Conservation (phyloP, 2,329 filamentous ascomycete species). For the Aureobasidium pullulans region DNA sequence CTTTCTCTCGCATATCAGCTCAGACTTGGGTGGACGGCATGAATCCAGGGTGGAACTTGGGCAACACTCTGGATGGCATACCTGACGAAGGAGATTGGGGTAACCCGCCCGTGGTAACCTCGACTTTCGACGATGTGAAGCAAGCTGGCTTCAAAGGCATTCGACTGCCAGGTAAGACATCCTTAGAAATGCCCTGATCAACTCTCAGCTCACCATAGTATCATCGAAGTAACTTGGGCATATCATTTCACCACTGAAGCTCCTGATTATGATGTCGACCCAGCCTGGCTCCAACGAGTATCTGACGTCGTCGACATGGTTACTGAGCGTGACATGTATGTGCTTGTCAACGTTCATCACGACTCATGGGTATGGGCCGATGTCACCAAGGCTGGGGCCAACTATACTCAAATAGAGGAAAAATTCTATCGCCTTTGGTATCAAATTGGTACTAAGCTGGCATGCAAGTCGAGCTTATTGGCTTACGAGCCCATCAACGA, state of each 20-base stretch:
- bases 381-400: conserved; percentile 38
- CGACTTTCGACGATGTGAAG: conserved; percentile 47
- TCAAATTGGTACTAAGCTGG: conserved; percentile 49
- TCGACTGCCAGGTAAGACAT: conserved; percentile 42
- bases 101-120: conserved; percentile 44
- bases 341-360: conserved; percentile 53
- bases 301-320: conserved; percentile 52
- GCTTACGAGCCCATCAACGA: conserved; percentile 57
- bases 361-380: conserved; percentile 55
- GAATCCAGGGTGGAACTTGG: conserved; percentile 54
- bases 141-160: conserved; percentile 51
- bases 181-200: neutral
- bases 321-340: conserved; percentile 43
- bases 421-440: conserved; percentile 51
- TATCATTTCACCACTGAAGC: conserved; percentile 47
- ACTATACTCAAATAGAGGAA: conserved; percentile 48
- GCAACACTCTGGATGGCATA: conserved; percentile 52
- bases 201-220: neutral
- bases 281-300: conserved; percentile 50
- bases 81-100: conserved; percentile 53
- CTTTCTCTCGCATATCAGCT: conserved; percentile 41
- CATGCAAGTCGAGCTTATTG: conserved; percentile 47
- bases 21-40: conserved; percentile 41
- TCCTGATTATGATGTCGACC: conserved; percentile 48
- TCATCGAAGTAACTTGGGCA: conserved; percentile 46